These are phyloP conservation scores for Vitis cinerea DNA, from an alignment of 164 flowering plant species.

Conservation along the genomic window DNA sequence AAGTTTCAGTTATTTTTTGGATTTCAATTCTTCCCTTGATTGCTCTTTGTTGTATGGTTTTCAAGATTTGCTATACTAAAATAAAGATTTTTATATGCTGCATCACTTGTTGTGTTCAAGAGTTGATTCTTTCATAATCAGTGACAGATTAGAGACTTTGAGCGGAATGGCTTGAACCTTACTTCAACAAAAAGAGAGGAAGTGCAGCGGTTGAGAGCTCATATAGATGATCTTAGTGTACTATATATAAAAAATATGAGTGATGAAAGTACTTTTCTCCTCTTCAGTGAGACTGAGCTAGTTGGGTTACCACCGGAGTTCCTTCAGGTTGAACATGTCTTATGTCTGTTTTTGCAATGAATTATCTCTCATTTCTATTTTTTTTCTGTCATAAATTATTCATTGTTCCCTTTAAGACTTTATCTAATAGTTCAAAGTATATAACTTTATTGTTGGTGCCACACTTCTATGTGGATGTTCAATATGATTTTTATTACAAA, in stretches of 20 bases:
- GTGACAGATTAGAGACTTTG: conserved; percentile 93
- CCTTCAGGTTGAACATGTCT: conserved; percentile 52
- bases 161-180: conserved; percentile 89
- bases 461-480: too few species aligned
- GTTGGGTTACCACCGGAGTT: conserved; percentile 79
- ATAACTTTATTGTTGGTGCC: too few species aligned
- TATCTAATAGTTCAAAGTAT: too few species aligned
- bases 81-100: background rate
- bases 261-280: conserved; percentile 60
- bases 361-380: background rate
- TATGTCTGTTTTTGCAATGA: background rate
- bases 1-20: too few species aligned
- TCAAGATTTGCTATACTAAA: too few species aligned
- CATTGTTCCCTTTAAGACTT: too few species aligned
- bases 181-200: conserved; percentile 77
- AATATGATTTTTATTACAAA: too few species aligned
- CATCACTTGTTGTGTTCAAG: conserved; percentile 11
- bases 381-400: too few species aligned
- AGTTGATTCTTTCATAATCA: conserved; percentile 39
- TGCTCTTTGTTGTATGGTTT: too few species aligned
- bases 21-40: too few species aligned
- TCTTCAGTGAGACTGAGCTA: conserved; percentile 68
- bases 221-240: conserved; percentile 74
- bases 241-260: conserved; percentile 69
- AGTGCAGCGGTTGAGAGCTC: conserved; percentile 58